These are phyloP conservation scores for Teunomyces cretensis DNA, from an alignment of 805 yeast genomes.

Conservation along the genomic window DNA sequence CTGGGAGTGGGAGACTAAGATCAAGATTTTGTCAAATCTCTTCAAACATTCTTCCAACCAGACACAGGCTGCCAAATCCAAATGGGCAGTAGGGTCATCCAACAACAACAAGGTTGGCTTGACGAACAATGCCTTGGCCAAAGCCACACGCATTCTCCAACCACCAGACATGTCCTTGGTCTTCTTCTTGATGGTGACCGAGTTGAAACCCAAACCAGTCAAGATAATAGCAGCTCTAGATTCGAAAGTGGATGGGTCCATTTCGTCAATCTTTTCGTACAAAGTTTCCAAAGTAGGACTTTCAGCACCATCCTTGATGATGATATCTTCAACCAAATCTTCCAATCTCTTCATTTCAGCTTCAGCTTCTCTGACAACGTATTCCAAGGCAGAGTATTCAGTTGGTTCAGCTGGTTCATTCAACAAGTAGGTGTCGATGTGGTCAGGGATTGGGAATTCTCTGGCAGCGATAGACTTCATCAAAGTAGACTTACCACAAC, in stretches of 20 bases:
- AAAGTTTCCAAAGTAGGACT: constrained; percentile 78
- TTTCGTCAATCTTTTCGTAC: constrained; percentile 91
- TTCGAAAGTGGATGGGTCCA: constrained; percentile 97
- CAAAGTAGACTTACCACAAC: constrained; percentile 97
- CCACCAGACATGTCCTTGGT: constrained; percentile 99
- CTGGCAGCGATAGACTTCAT: constrained; percentile 91
- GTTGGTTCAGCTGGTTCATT: constrained; percentile 98
- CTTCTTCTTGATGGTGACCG: constrained; percentile 81
- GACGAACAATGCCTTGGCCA: constrained; percentile 96
- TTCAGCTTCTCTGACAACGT: constrained; percentile 97
- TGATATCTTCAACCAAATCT: constrained; percentile 83
- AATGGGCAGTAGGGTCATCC: constrained; percentile 99
- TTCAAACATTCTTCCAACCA: constrained; percentile 98
- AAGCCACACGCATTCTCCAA: constrained; percentile 99
- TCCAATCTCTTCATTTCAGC: constrained; percentile 86
- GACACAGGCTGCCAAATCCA: constrained; percentile 98
- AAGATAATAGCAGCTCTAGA: constrained; percentile 93
- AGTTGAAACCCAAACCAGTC: constrained; percentile 95
- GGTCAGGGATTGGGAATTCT: constrained; percentile 93
- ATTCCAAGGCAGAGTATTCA: constrained; percentile 88
- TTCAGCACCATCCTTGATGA: constrained; percentile 94
- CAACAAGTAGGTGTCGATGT: constrained; percentile 85
- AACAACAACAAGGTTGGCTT: constrained; percentile 92
- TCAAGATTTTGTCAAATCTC: constrained; percentile 89
- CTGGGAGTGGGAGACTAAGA: constrained; percentile 95